A percentile compares a stretch with the other conserved stretches of the same genome.
Conservation (phyloP, 1,139 yeast species). For the Magnusiomyces paraingens region DNA sequence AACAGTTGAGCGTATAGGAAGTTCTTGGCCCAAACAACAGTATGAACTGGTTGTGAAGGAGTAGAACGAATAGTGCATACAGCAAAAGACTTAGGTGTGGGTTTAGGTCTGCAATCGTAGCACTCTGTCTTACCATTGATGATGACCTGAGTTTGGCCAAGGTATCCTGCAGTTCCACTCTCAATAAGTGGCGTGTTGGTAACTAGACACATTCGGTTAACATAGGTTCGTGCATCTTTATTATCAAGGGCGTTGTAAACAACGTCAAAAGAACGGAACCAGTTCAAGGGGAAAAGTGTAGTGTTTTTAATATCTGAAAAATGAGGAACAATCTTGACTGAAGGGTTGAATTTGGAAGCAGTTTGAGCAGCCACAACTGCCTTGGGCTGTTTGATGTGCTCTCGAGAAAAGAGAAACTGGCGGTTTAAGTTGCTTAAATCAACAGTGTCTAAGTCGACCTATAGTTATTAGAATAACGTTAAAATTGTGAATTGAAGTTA, state of each 20-base stretch:
- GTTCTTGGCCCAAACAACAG: conserved; percentile 96
- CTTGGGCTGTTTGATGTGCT: conserved; percentile 82
- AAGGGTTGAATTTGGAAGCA: conserved; percentile 69
- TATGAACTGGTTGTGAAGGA: conserved; percentile 93
- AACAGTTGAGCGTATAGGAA: conserved; percentile 79
- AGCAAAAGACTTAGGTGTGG: conserved; percentile 84
- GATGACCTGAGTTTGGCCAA: conserved; percentile 91
- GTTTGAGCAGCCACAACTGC: conserved; percentile 75
- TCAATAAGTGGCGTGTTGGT: conserved; percentile 76
- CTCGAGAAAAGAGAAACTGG: conserved; percentile 81
- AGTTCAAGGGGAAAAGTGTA: conserved; percentile 57
- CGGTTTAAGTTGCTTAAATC: conserved; percentile 88
- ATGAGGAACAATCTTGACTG: conserved; percentile 66
- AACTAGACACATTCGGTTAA: conserved; percentile 74
- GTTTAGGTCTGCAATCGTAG: conserved; percentile 85
- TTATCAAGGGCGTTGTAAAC: conserved; percentile 93
- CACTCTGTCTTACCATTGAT: conserved; percentile 81
- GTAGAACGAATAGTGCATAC: conserved; percentile 96
- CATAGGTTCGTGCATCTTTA: conserved; percentile 84
- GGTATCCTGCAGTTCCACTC: conserved; percentile 91
- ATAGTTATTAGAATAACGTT: background rate
- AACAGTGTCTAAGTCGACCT: conserved; percentile 81
- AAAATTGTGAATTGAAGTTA: conserved; percentile 2
- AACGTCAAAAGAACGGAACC: conserved; percentile 76
- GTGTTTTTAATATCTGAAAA: conserved; percentile 88